These are phyloP conservation scores for Rhododendron molle DNA, from an alignment of 148 eudicot species.

Conservation along the genomic window DNA sequence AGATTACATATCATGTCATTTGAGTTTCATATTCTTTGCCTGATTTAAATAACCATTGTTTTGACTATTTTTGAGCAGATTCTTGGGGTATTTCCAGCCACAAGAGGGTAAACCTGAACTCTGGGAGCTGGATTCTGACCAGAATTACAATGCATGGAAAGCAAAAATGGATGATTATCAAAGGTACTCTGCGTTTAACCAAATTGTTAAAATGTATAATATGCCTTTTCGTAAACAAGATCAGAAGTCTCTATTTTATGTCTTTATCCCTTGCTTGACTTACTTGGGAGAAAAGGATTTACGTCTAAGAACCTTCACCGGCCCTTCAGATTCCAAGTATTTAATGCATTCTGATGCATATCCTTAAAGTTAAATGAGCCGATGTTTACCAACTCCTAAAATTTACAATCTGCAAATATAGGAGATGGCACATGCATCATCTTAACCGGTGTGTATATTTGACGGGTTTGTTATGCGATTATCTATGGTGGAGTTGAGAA, in stretches of 20 bases:
- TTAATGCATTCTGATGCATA: not conserved
- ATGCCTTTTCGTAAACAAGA: not conserved
- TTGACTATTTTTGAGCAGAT: slow-evolving; percentile 38
- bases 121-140: slow-evolving; percentile 63
- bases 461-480: not conserved
- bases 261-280: not conserved
- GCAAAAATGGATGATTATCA: slow-evolving; percentile 31
- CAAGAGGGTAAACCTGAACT: slow-evolving; percentile 61
- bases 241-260: not conserved
- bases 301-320: not conserved
- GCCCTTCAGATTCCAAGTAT: not conserved
- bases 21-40: not conserved
- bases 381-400: not conserved
- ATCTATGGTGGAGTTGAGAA: not conserved
- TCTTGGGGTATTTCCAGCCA: slow-evolving; percentile 84
- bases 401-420: not conserved
- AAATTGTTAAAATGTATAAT: not conserved
- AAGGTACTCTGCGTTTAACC: slow-evolving; percentile 36
- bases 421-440: not conserved
- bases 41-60: slow-evolving; percentile 3
- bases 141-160: slow-evolving; percentile 39
- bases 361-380: not conserved
- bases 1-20: not conserved
- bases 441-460: not conserved
- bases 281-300: not conserved